phyloP scores from a whole-genome alignment of 176 grass and related monocot species.

The Zoysia japonica region DNA sequence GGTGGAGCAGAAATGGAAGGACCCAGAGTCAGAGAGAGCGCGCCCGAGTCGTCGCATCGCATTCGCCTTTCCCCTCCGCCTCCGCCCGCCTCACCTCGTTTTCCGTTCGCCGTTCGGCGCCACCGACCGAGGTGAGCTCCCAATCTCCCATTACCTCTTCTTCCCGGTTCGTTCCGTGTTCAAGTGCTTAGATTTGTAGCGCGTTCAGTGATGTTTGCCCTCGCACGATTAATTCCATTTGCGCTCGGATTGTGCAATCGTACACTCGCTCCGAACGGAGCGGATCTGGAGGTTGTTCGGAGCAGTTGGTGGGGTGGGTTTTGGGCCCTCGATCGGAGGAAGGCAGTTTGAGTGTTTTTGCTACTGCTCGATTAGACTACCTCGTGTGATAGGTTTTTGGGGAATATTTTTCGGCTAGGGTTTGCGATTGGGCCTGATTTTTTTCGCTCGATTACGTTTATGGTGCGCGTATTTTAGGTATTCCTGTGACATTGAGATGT shows the following conservation, averaged over 20 bases:
- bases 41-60: background rate
- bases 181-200: background rate
- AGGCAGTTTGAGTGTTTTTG: background rate
- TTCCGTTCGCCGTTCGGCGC: background rate
- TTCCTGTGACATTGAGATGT: background rate
- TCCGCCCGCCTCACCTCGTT: slow-evolving; percentile 4
- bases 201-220: background rate
- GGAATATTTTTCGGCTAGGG: background rate
- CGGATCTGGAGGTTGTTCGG: slow-evolving; percentile 20
- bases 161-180: background rate
- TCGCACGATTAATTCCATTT: slow-evolving; percentile 25
- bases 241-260: background rate
- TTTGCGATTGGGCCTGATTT: slow-evolving; percentile 17
- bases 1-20: background rate
- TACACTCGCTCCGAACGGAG: background rate
- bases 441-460: background rate
- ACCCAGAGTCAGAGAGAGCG: background rate
- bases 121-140: slow-evolving; percentile 33
- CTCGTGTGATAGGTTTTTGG: background rate
- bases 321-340: background rate
- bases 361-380: background rate
- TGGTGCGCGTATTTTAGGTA: background rate
- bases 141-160: background rate
- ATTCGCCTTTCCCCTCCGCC: slow-evolving; percentile 2
- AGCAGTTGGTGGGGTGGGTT: background rate